These are phyloP conservation scores for Uronychia setigera DNA, from an alignment of 73 alveolate species.

Conservation along the genomic window DNA sequence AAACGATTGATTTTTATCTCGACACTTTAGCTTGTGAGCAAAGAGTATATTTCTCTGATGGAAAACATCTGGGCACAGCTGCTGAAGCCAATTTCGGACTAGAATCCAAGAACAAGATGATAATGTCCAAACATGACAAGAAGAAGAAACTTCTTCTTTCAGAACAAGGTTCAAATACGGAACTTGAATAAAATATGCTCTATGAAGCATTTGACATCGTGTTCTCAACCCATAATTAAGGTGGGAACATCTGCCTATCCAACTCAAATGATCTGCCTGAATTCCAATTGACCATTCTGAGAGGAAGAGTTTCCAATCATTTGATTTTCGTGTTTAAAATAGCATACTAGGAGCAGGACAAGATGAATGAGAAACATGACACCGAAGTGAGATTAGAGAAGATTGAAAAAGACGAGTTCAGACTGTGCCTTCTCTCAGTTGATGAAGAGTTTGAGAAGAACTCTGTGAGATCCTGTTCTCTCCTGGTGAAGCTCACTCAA, in stretches of 20 bases:
- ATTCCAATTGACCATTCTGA: background rate
- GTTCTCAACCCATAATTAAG: background rate
- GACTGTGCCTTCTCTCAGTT: background rate
- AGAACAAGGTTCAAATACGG: background rate
- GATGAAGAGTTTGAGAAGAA: background rate
- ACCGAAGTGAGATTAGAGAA: background rate
- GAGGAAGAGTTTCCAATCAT: conserved; percentile 15
- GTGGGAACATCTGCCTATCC: background rate
- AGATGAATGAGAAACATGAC: background rate
- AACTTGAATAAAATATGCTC: conserved; percentile 9
- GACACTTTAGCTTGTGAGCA: conserved; percentile 13
- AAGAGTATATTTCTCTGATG: conserved; percentile 11
- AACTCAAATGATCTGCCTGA: conserved; percentile 3
- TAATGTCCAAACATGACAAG: conserved; percentile 8
- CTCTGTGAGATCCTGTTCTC: background rate
- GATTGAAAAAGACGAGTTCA: background rate
- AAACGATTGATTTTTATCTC: background rate
- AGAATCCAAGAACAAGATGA: background rate
- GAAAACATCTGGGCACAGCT: background rate
- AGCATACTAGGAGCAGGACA: background rate
- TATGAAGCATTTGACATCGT: conserved; percentile 27
- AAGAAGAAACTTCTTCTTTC: conserved; percentile 9
- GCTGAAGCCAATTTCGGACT: background rate
- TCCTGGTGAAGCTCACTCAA: background rate
- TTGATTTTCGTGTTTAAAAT: background rate